phyloP scores from a whole-genome alignment of 2,329 filamentous ascomycete genomes.

The Ophiostoma triangulosporum region DNA sequence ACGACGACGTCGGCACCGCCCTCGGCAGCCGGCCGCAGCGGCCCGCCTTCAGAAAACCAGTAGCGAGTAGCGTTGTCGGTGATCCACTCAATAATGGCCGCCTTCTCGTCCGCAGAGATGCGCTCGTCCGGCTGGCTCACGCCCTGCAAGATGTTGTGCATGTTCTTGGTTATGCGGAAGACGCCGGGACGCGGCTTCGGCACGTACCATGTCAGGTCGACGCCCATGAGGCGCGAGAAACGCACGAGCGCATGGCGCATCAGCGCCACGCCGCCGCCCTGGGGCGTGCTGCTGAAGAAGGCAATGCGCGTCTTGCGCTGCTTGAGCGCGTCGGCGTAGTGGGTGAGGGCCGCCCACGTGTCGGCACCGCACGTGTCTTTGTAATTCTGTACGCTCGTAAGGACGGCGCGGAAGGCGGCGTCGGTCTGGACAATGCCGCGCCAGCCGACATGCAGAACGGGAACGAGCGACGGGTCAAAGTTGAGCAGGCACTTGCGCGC shows the following conservation, averaged over 20 bases:
- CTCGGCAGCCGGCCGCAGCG: slow-evolving; percentile 47
- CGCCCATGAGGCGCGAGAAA: slow-evolving; percentile 51
- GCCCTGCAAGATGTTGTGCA: slow-evolving; percentile 79
- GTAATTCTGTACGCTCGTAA: slow-evolving; percentile 45
- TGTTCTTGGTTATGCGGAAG: slow-evolving; percentile 74
- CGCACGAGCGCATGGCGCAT: slow-evolving; percentile 71
- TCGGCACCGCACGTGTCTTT: slow-evolving; percentile 42
- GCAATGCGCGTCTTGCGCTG: slow-evolving; percentile 53
- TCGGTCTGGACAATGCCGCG: slow-evolving; percentile 60
- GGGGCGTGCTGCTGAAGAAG: slow-evolving; percentile 69
- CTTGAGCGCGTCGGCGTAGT: slow-evolving; percentile 50
- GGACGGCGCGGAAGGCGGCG: slow-evolving; percentile 46
- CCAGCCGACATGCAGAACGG: slow-evolving; percentile 54
- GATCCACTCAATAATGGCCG: slow-evolving; percentile 57
- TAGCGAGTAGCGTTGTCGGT: slow-evolving; percentile 59
- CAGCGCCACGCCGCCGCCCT: slow-evolving; percentile 69
- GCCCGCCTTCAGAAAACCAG: slow-evolving; percentile 57
- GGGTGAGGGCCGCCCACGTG: slow-evolving; percentile 53
- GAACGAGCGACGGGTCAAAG: slow-evolving; percentile 59
- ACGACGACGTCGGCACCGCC: slow-evolving; percentile 67
- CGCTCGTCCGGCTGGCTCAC: slow-evolving; percentile 52
- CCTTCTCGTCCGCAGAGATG: slow-evolving; percentile 48
- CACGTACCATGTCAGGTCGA: slow-evolving; percentile 66
- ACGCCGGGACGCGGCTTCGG: slow-evolving; percentile 68
- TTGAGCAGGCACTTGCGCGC: slow-evolving; percentile 65